Conservation (phyloP, 495 filamentous ascomycete genomes). For the Daldinia grandis region DNA sequence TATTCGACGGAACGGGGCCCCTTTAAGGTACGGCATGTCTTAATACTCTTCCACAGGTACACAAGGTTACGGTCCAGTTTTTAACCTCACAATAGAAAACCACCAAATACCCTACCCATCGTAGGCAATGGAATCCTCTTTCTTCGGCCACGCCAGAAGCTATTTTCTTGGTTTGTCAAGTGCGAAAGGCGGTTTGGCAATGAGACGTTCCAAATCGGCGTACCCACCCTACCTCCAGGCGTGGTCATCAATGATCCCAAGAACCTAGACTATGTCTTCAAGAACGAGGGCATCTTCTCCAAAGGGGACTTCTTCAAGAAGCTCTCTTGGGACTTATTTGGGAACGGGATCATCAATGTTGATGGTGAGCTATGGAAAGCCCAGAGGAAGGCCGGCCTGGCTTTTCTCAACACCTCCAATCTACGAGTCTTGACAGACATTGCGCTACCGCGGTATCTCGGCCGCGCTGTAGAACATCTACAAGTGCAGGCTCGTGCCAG, state of each 20-base stretch:
- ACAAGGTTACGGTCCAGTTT: neutral
- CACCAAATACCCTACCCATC: slow-evolving; percentile 64
- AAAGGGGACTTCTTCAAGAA: slow-evolving; percentile 67
- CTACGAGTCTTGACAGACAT: slow-evolving; percentile 64
- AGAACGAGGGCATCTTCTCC: slow-evolving; percentile 63
- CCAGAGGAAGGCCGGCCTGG: slow-evolving; percentile 66
- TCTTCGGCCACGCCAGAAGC: slow-evolving; percentile 61
- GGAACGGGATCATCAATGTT: slow-evolving; percentile 69
- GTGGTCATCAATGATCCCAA: slow-evolving; percentile 67
- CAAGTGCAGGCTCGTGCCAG: slow-evolving; percentile 31
- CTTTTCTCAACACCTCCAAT: slow-evolving; percentile 65
- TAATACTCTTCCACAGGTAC: neutral
- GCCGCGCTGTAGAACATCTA: slow-evolving; percentile 51
- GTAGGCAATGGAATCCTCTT: slow-evolving; percentile 67
- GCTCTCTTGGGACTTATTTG: slow-evolving; percentile 67
- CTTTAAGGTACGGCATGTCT: slow-evolving; percentile 43
- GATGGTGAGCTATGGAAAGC: slow-evolving; percentile 68
- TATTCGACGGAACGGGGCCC: slow-evolving; percentile 47
- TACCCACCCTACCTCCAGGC: slow-evolving; percentile 65
- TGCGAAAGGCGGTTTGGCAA: slow-evolving; percentile 62
- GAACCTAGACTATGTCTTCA: slow-evolving; percentile 67
- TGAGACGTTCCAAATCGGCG: slow-evolving; percentile 64
- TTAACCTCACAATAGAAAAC: slow-evolving; percentile 47
- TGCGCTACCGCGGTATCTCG: slow-evolving; percentile 60
- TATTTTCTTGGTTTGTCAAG: slow-evolving; percentile 67